These are phyloP conservation scores for Coniochaeta prunicola DNA, from an alignment of 2,329 filamentous ascomycete genomes.

Conservation along the genomic window DNA sequence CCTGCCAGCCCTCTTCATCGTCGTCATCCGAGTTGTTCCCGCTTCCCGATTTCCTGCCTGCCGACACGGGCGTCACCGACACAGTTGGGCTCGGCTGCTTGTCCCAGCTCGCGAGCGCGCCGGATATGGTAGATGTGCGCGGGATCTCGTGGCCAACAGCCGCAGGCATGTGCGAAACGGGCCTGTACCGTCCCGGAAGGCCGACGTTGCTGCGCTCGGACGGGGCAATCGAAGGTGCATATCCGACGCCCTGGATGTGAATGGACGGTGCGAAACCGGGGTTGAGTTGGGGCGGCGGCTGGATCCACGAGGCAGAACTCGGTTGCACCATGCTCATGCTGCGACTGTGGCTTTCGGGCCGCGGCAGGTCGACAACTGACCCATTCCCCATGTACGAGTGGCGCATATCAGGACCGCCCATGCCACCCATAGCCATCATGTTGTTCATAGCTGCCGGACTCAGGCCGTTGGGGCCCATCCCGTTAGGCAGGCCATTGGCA, in stretches of 20 bases:
- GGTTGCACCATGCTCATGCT: constrained; percentile 83
- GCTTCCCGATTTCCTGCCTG: constrained; percentile 19
- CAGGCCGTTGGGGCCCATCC: constrained; percentile 9
- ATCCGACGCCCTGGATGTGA: constrained; percentile 47
- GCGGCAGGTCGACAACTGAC: constrained; percentile 34
- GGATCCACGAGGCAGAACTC: constrained; percentile 51
- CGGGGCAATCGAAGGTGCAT: constrained; percentile 86
- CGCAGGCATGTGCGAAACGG: constrained; percentile 59
- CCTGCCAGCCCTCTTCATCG: constrained; percentile 62
- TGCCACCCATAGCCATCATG: constrained; percentile 23
- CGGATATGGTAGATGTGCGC: constrained; percentile 36
- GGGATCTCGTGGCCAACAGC: constrained; percentile 19
- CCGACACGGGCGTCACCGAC: not conserved
- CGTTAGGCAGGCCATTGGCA: constrained; percentile 17
- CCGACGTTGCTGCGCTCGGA: constrained; percentile 94
- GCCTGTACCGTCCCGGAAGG: constrained; percentile 81
- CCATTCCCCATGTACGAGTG: constrained; percentile 40
- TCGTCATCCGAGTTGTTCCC: constrained; percentile 52
- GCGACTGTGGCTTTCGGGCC: constrained; percentile 43
- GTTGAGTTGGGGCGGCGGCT: constrained; percentile 29
- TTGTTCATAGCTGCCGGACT: constrained; percentile 23
- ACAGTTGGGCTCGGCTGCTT: constrained; percentile 29
- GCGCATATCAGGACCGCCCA: constrained; percentile 20
- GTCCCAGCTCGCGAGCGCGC: constrained; percentile 23
- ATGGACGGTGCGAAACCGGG: constrained; percentile 43